Conservation (phyloP, 208 protist genomes). For the Trypanosoma lewisi region DNA sequence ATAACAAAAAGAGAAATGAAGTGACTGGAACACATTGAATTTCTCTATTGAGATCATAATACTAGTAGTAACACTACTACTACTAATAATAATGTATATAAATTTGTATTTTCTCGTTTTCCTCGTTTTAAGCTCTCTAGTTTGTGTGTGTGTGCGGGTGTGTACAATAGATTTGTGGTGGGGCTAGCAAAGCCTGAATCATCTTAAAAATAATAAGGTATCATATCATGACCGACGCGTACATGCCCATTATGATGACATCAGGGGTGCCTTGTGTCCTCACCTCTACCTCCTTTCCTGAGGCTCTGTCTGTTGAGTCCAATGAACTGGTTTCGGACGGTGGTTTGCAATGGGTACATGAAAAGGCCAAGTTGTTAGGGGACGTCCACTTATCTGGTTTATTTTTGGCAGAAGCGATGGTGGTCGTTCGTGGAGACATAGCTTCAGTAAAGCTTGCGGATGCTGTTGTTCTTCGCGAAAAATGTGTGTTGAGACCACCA, state of each 20-base stretch:
- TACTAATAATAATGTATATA: too few relatives aligned
- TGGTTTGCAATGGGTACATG: constrained; percentile 10
- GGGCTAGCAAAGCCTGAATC: not conserved
- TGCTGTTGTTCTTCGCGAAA: constrained; percentile 31
- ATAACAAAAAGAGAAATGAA: not conserved
- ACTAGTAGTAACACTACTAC: too few relatives aligned
- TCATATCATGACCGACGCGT: not conserved
- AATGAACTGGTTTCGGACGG: constrained; percentile 2
- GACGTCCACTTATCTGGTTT: constrained; percentile 7
- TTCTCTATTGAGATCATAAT: too few relatives aligned
- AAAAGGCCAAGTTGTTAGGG: constrained; percentile 13
- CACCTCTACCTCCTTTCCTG: constrained; percentile 13
- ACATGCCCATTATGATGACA: constrained; percentile 37
- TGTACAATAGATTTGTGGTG: too few relatives aligned
- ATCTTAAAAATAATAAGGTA: not conserved
- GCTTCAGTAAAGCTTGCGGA: constrained; percentile 28
- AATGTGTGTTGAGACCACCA: constrained; percentile 50
- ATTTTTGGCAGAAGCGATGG: constrained; percentile 8
- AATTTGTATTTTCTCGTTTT: too few relatives aligned
- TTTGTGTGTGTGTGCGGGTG: too few relatives aligned
- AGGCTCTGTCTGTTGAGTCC: not conserved
- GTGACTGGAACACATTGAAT: not conserved
- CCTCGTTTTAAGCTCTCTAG: too few relatives aligned
- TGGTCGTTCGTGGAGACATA: constrained; percentile 45
- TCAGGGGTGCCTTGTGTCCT: constrained; percentile 27